phyloP scores from a whole-genome alignment of 352 stramenopile genomes.

The Globisporangium camurandrum region DNA sequence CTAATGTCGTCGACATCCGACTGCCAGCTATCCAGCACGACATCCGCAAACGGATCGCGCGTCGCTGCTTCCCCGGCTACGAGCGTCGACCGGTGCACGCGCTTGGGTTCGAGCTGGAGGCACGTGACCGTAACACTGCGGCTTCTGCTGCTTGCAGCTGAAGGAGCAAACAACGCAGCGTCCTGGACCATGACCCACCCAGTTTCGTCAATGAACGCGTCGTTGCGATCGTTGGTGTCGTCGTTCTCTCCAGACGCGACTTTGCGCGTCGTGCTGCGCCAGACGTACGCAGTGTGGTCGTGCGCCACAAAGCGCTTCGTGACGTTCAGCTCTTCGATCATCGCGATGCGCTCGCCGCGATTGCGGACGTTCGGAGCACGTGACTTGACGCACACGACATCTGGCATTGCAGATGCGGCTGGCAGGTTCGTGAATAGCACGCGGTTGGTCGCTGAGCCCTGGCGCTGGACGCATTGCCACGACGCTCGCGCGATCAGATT shows the following conservation, averaged over 20 bases:
- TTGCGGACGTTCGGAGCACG: constrained; percentile 22
- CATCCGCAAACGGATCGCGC: neutral
- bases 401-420: no score
- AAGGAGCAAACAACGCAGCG: neutral
- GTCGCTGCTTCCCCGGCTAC: neutral
- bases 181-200: constrained; percentile 42
- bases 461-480: constrained; percentile 25
- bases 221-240: constrained; percentile 23
- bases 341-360: constrained; percentile 30
- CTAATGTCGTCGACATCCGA: neutral
- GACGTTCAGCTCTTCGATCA: neutral
- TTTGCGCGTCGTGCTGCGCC: constrained; percentile 26
- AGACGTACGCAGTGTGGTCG: constrained; percentile 47
- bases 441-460: constrained; percentile 22
- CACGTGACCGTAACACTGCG: constrained; percentile 10
- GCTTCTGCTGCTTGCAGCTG: no score
- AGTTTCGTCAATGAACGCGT: constrained; percentile 55
- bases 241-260: no score
- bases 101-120: constrained; percentile 6
- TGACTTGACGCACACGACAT: constrained; percentile 38
- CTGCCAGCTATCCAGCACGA: neutral
- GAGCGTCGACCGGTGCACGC: neutral
- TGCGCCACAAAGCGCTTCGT: constrained; percentile 38
- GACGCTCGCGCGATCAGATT: constrained; percentile 17
- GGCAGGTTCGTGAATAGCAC: constrained; percentile 17